Evolutionary conservation across 164 flowering plant species (phyloP).

Genomic region (Piper betle): DNA sequence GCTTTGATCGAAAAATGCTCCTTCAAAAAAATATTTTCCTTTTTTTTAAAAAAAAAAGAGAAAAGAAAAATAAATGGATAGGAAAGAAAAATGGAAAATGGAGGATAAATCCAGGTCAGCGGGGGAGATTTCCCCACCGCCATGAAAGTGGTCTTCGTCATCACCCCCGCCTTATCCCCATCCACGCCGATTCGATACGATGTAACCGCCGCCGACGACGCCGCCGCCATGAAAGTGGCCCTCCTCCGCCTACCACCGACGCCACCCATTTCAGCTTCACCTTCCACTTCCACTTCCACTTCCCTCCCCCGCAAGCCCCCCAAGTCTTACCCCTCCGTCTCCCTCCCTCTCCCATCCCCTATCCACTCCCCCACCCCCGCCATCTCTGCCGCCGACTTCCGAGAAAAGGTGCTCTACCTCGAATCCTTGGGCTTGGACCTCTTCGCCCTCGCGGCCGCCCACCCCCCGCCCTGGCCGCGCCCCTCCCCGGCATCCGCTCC

Average conservation of each 20-base stretch:
- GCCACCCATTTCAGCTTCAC: conserved; percentile 10
- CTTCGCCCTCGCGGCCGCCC: conserved; percentile 29
- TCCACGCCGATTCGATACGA: too few relatives aligned
- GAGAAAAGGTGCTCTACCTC: conserved; percentile 59
- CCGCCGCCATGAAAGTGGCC: conserved; percentile 2
- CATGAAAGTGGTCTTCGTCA: too few relatives aligned
- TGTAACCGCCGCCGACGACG: conserved; percentile 4
- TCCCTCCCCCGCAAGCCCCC: conserved; percentile 3
- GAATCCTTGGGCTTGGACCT: conserved; percentile 82
- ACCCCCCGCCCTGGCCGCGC: conserved; percentile 37
- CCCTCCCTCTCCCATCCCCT: conserved; percentile 11
- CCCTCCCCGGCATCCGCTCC: conserved; percentile 37
- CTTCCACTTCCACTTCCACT: conserved; percentile 10
- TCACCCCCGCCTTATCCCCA: too few relatives aligned
- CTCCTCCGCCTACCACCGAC: conserved; percentile 17
- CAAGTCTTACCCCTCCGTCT: conserved; percentile 10
- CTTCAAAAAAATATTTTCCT: too few relatives aligned
- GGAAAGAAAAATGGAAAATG: too few relatives aligned
- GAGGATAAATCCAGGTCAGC: too few relatives aligned
- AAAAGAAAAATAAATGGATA: too few relatives aligned
- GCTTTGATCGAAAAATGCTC: too few relatives aligned
- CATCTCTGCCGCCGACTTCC: conserved; percentile 17
- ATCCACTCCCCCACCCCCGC: conserved; percentile 5
- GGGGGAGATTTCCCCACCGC: too few relatives aligned
- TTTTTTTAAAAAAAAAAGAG: too few relatives aligned